phyloP scores from a whole-genome alignment of 805 yeast genomes.

The Kluyveromyces siamensis region DNA sequence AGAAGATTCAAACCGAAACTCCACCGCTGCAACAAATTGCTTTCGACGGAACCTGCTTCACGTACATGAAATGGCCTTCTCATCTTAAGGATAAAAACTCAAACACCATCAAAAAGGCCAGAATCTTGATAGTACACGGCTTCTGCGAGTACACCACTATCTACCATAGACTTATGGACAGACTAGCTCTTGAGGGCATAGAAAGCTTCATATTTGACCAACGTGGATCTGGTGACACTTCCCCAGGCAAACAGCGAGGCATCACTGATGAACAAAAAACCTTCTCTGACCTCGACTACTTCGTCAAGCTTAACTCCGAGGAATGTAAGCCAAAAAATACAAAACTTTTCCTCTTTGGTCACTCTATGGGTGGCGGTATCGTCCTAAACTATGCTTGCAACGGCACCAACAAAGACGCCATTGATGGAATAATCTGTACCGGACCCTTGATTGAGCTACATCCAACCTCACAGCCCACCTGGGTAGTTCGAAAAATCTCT shows the following conservation, averaged over 20 bases:
- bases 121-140: constrained; percentile 60
- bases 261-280: constrained; percentile 46
- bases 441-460: constrained; percentile 57
- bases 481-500: constrained; percentile 32
- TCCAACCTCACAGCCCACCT: constrained; percentile 50
- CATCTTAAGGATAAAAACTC: background rate
- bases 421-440: constrained; percentile 40
- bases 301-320: constrained; percentile 24
- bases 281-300: constrained; percentile 51
- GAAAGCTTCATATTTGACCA: constrained; percentile 66
- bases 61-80: constrained; percentile 22
- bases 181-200: constrained; percentile 42
- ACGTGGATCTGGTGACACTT: constrained; percentile 66
- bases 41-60: constrained; percentile 24
- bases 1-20: constrained; percentile 11
- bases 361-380: constrained; percentile 80
- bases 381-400: constrained; percentile 49
- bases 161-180: constrained; percentile 47
- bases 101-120: constrained; percentile 33
- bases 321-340: constrained; percentile 16
- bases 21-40: constrained; percentile 18
- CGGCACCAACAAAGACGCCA: constrained; percentile 40
- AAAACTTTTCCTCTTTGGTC: constrained; percentile 48
- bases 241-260: constrained; percentile 45
- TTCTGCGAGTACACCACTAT: constrained; percentile 49